Conservation (phyloP, 176 grass and related monocot species). For the Themeda triandra region DNA sequence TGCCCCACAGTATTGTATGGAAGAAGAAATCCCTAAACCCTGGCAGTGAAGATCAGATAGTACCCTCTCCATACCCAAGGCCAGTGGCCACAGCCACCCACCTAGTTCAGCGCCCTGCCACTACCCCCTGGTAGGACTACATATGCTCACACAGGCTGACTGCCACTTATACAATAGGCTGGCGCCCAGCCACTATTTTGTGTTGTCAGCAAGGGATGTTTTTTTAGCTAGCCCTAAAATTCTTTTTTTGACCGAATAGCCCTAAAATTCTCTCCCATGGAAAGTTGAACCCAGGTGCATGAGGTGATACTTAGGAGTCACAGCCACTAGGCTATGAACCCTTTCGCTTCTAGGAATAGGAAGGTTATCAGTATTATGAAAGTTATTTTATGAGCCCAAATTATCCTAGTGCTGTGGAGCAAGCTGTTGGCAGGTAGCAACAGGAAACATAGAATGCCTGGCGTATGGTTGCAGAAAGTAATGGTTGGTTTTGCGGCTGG, state of each 20-base stretch:
- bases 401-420: not conserved
- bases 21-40: not conserved
- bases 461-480: too few species aligned
- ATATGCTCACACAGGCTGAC: too few species aligned
- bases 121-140: too few species aligned
- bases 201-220: not conserved
- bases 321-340: too few species aligned
- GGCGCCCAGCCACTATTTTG: not conserved
- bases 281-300: not conserved
- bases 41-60: not conserved
- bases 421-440: not conserved
- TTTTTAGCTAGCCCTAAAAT: too few species aligned
- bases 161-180: not conserved
- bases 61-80: not conserved
- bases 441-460: not conserved
- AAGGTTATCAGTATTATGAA: not conserved
- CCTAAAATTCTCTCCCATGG: not conserved
- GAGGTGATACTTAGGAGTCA: too few species aligned
- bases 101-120: not conserved
- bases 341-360: not conserved
- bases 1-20: not conserved
- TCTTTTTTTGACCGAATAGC: too few species aligned
- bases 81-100: not conserved
- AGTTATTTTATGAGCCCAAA: not conserved
- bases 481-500: too few species aligned